Evolutionary conservation across 2,329 filamentous ascomycete species (phyloP).

Genomic region (Arthrinium phaeospermum): DNA sequence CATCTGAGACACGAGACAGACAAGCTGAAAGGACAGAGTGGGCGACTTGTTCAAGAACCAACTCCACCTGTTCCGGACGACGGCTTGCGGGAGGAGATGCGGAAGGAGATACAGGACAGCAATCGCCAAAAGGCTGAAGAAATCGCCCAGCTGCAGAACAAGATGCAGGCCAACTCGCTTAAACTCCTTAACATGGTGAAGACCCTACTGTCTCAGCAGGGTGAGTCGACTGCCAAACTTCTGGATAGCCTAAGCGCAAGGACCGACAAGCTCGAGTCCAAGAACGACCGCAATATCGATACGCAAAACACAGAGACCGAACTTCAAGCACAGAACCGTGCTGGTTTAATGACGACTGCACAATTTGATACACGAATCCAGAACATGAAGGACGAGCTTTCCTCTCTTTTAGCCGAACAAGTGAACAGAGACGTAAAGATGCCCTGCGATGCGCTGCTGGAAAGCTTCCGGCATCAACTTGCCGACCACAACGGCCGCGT

Average conservation of each 20-base stretch:
- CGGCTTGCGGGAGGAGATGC: conserved; percentile 7
- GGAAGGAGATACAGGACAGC: background rate
- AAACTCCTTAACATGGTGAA: background rate
- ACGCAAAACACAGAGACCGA: background rate
- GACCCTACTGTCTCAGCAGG: background rate
- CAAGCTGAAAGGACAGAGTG: background rate
- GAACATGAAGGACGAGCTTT: background rate
- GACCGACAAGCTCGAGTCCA: background rate
- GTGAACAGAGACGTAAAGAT: background rate
- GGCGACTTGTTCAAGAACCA: conserved; percentile 18
- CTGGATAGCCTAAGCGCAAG: background rate
- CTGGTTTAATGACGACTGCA: background rate
- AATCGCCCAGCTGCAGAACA: conserved; percentile 7
- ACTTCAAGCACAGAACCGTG: background rate
- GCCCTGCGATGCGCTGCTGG: background rate
- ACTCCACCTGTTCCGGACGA: conserved; percentile 17
- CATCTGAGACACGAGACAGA: background rate
- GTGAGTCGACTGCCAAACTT: conserved; percentile 18
- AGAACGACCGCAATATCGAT: background rate
- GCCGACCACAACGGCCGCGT: background rate
- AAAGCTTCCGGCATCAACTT: background rate
- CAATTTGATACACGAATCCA: background rate
- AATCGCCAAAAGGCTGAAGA: conserved; percentile 4
- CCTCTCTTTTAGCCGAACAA: background rate
- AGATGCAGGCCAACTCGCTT: conserved; percentile 21